These are phyloP conservation scores for Boletus rubropictus DNA, from an alignment of 768 basidiomycete genomes.

Conservation along the genomic window DNA sequence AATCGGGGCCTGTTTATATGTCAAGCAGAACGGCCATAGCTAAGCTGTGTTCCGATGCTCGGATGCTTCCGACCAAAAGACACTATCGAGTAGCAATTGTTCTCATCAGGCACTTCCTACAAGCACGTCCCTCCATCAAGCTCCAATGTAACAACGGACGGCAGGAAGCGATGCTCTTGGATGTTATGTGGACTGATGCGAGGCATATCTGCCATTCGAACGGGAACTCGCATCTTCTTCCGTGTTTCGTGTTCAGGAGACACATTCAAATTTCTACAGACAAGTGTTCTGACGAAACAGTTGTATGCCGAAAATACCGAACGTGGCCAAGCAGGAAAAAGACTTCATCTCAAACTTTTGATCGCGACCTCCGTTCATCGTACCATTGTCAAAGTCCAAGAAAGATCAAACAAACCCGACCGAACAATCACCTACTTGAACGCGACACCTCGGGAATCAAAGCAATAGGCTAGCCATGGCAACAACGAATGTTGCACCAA, in stretches of 20 bases:
- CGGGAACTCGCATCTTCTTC: neutral
- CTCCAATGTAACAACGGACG: no score
- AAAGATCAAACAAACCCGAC: neutral
- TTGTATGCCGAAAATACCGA: no score
- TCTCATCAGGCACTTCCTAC: no score
- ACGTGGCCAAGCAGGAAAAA: neutral
- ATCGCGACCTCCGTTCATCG: neutral
- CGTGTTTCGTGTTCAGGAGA: no score
- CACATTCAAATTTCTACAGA: no score
- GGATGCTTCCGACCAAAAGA: no score
- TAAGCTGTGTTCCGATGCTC: neutral
- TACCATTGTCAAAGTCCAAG: neutral
- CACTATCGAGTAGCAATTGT: no score
- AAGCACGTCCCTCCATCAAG: no score
- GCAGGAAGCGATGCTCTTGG: no score
- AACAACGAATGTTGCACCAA: conserved; percentile 8
- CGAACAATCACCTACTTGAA: neutral
- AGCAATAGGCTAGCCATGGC: conserved; percentile 7
- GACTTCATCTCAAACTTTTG: neutral
- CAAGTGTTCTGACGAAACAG: no score
- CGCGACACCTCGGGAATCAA: neutral
- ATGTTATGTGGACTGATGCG: neutral
- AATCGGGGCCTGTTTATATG: neutral
- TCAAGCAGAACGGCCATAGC: neutral
- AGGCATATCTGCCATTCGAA: neutral